Evolutionary conservation across 176 grass and related monocot genomes (phyloP), one percentile per base, ranked within the genome.

Genomic region (Lolium perenne): DNA sequence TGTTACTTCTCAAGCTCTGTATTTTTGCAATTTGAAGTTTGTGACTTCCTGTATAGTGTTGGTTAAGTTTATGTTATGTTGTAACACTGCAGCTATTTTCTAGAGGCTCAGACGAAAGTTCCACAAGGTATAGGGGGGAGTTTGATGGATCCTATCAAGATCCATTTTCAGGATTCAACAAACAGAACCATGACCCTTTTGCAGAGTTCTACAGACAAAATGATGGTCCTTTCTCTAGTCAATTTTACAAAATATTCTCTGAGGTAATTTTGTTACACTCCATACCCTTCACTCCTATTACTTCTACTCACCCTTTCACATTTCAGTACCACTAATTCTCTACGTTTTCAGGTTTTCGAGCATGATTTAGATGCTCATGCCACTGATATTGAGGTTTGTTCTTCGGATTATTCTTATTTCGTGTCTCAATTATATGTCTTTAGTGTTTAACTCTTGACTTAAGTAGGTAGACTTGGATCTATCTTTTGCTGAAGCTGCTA

Each of bases 171-270:
- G 83, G 67, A 87, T 95, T 85, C 86, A 82, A 69, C n/a, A 91
- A 71, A 76, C 71, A 84, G 85, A 92, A 80, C 63, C 80, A 43
- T 51, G 88, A 92, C 57, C 93, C 91, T 89, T 98, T 98, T 76
- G 88, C 88, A 82, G 87, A 80, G 84, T 98, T 93, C 86, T 70
- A 69, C 63, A 93, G 84, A 86, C 72, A 88, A 83, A 95, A 84
- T 82, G 79, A 76, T 78, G 91, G 86, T 46, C 80, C 43, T 43
- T 91, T 91, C 76, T 91, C 85, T 76, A 91, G 70, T 92, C 69
- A 84, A 82, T 98, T 98, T 76, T 95, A 94, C 35, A 95, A 91
- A 91, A 92, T 95, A 92, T 98, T 98, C 74, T 92, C 96, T 76
- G 91, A 95, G 96, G 96, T 98, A 74, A 26, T 87, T 86, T 7